A percentile compares a stretch with the other conserved stretches of the same genome.
These are phyloP conservation scores for Fragaria ananassa DNA, from an alignment of 306 rosid species.

Conservation along the genomic window DNA sequence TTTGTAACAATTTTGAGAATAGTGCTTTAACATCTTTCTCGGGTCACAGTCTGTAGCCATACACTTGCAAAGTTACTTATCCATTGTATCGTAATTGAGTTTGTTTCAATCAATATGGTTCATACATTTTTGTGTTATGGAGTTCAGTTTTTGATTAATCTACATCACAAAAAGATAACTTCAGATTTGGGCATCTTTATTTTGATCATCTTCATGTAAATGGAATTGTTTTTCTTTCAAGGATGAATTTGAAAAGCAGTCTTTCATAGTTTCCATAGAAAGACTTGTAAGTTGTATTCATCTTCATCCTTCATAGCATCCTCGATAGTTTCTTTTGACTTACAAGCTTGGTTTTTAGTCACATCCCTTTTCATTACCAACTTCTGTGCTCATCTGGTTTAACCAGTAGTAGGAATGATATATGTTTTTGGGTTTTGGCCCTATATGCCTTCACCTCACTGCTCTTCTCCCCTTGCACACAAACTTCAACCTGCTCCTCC, in stretches of 20 bases:
- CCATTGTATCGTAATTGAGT: not conserved
- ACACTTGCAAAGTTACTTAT: not conserved
- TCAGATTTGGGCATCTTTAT: not conserved
- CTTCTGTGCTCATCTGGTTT: too few relatives aligned
- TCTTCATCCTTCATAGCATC: not conserved
- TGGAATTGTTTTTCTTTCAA: not conserved
- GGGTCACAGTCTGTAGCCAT: too few relatives aligned
- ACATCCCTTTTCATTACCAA: too few relatives aligned
- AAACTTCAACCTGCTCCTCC: too few relatives aligned
- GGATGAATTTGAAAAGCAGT: not conserved
- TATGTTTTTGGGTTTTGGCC: too few relatives aligned
- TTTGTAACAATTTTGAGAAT: not conserved
- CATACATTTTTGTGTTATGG: not conserved
- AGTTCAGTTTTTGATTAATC: not conserved
- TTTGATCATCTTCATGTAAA: not conserved
- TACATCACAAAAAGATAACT: not conserved
- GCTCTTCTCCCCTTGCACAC: too few relatives aligned
- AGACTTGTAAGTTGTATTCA: not conserved
- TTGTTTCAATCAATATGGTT: not conserved
- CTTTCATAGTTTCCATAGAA: not conserved
- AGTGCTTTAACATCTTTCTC: too few relatives aligned
- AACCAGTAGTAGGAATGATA: too few relatives aligned
- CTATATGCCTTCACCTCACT: not conserved
- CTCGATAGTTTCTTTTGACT: not conserved
- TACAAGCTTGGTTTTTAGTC: too few relatives aligned